A percentile compares a stretch with the other conserved stretches of the same genome.
Conservation (phyloP, 768 basidiomycete species). For the Coprinellus aureogranulatus region DNA sequence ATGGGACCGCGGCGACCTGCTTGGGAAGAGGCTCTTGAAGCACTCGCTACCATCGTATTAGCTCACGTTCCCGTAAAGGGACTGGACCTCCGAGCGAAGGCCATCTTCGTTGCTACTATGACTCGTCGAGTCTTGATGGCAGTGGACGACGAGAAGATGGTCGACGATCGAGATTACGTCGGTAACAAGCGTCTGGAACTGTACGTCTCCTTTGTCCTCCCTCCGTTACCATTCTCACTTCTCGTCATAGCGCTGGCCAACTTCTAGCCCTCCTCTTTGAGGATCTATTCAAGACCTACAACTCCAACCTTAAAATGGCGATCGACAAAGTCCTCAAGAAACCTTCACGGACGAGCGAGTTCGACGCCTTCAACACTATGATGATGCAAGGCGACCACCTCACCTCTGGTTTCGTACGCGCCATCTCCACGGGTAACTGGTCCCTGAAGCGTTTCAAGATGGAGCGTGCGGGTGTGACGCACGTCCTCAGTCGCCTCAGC, state of each 20-base stretch:
- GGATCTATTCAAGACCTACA: conserved; percentile 98
- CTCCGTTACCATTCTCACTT: not conserved
- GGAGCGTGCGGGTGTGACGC: conserved; percentile 97
- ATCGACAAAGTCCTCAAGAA: conserved; percentile 99
- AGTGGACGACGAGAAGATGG: conserved; percentile 94
- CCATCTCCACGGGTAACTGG: conserved; percentile 99
- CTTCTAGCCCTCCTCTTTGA: conserved; percentile 94
- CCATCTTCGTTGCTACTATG: conserved; percentile 97
- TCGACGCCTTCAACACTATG: conserved; percentile 93
- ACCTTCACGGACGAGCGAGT: conserved; percentile 88
- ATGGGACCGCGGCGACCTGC: conserved; percentile 80
- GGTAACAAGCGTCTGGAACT: conserved; percentile 98
- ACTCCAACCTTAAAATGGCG: conserved; percentile 87
- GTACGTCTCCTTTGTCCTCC: conserved; percentile 47
- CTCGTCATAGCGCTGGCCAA: conserved; percentile 81
- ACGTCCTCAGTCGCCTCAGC: conserved; percentile 90
- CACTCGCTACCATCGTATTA: conserved; percentile 94
- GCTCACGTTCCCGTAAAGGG: conserved; percentile 92
- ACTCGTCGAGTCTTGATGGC: conserved; percentile 94
- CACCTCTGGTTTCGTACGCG: conserved; percentile 92
- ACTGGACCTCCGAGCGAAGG: conserved; percentile 89
- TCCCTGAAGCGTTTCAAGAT: conserved; percentile 98
- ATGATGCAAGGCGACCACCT: conserved; percentile 95
- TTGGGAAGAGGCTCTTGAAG: conserved; percentile 95
- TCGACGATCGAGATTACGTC: conserved; percentile 98